A percentile compares a stretch with the other conserved stretches of the same genome.
Evolutionary conservation across 1,284 basidiomycete genomes (phyloP).

Genomic region (Ustilago esculenta): DNA sequence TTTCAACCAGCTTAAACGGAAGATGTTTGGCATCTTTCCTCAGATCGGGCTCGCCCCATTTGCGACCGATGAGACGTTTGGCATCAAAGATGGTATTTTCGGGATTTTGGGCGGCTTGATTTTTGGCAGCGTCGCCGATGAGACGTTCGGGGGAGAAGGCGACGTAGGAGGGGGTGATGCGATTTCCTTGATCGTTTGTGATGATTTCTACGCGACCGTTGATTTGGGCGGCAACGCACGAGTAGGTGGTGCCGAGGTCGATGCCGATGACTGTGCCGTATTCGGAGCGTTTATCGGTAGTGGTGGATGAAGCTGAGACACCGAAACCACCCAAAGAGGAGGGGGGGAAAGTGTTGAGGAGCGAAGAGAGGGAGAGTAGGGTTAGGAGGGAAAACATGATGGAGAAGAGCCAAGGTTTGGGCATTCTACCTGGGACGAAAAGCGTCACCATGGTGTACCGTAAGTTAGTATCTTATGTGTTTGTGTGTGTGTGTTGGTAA

Average conservation of each 20-base stretch:
- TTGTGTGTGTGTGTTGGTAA: no score
- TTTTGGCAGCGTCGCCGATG: constrained; percentile 74
- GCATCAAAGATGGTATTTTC: constrained; percentile 92
- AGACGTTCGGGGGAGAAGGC: constrained; percentile 77
- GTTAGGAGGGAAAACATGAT: constrained; percentile 57
- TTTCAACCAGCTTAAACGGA: constrained; percentile 70
- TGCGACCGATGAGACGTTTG: constrained; percentile 85
- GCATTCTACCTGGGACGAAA: no score
- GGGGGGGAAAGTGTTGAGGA: constrained; percentile 40
- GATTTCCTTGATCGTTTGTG: constrained; percentile 70
- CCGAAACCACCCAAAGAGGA: constrained; percentile 52
- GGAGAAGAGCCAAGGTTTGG: no score
- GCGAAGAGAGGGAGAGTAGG: no score
- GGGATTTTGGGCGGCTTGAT: constrained; percentile 78
- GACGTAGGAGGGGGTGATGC: constrained; percentile 68
- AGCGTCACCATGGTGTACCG: no score
- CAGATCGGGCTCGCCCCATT: constrained; percentile 71
- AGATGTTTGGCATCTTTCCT: constrained; percentile 67
- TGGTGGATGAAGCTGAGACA: constrained; percentile 58
- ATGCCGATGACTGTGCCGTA: constrained; percentile 91
- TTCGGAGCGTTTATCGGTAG: constrained; percentile 62
- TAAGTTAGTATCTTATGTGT: no score
- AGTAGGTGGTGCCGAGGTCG: constrained; percentile 74
- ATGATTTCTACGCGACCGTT: constrained; percentile 70
- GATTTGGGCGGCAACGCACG: constrained; percentile 79